Evolutionary conservation across 148 eudicot species (phyloP), one percentile per base, ranked within the genome.

Genomic region (Vaccinium corymbosum): DNA sequence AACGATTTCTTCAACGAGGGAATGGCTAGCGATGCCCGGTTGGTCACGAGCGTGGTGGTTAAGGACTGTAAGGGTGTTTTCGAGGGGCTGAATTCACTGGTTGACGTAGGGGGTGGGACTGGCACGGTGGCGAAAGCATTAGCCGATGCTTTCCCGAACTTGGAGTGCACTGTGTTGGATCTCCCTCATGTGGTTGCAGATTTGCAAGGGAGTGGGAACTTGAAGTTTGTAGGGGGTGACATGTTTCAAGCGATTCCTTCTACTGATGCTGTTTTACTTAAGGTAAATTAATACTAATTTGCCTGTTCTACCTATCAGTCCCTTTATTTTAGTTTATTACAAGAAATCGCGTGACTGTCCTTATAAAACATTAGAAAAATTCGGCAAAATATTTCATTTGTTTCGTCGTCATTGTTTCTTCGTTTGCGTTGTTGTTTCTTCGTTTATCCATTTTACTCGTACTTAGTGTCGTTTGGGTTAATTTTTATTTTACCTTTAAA

Each of bases 91-190:
- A 66, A 10, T 3, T 66, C 71, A 0, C 15, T 66, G 32, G 71
- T 66, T 0, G 71, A 66, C 32, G 15, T 66, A 3, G 71, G 71
- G 0, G 71, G 71, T 22, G 71, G 71, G 71, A 66, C 71, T 14
- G 71, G 71, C 4, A 66, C 71, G 6, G 35, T 66, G 35, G 71
- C 71, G 15, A 66, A 66, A 3, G 71, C 71, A 35, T 25, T 66
- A 11, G 71, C 71, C 15, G 35, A 66, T 11, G 71, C 71, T 22
- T 66, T 66, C 6, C 71, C 71, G 6, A 11, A 66, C 15, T 25
- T 66, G 71, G 32, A 66, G 35, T 66, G 71, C 71, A 66, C 71
- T 25, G 71, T 64, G 32, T 64, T 64, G 71, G 71, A 64, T 11
- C 32, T 64, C 14, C 71, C 71, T 64, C 71, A 64, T 22, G 71